Evolutionary conservation across 306 rosid species (phyloP), one percentile per base, ranked within the genome.

Genomic region (Cucurbita moschata): DNA sequence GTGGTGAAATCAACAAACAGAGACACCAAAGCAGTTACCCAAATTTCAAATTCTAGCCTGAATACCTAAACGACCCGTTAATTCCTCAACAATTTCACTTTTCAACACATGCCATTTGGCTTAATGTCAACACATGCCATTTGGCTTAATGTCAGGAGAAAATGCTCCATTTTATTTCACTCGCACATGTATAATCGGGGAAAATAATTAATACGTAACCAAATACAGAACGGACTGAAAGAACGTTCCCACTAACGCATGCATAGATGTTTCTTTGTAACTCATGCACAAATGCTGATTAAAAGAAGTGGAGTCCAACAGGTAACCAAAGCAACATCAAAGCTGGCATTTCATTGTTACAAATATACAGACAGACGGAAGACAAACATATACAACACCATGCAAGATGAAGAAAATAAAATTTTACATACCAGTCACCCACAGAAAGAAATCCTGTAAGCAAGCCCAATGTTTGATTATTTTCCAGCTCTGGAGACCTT

Each of bases 391-490:
- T 40, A 30, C 15, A 64, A 19, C 70, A 40, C 26, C 70, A 64
- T 3, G 39, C 3, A 64, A 11, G 4, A 53, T 18, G 42, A 62
- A 12, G 2, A 50, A 42, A 44, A 68, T 68, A 21, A 79, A 82
- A 42, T 68, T 64, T 59, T 44, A 59, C 83, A 38, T 87, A 94
- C 98, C 98, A 94, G 82, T 94, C 98, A 77, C 90, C 88, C 71
- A 94, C 98, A 5, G 91, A 79, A 77, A 94, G 98, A 80, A 94
- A 94, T 72, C 97, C 97, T 63, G 81, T 82, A 51, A 94, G 97
- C 91, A 94, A 89, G 78, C 98, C 98, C 90, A 94, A 76, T 53
- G 87, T 86, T 84, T 90, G 98, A 85, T 86, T 90, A 80, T 76
- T 89, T 79, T 89, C 91, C 85, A 89, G 88, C 80, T 94, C 98